Base-by-base conservation (phyloP, 371 early-diverging fungal genomes). In the Mortierella sp. region DNA sequence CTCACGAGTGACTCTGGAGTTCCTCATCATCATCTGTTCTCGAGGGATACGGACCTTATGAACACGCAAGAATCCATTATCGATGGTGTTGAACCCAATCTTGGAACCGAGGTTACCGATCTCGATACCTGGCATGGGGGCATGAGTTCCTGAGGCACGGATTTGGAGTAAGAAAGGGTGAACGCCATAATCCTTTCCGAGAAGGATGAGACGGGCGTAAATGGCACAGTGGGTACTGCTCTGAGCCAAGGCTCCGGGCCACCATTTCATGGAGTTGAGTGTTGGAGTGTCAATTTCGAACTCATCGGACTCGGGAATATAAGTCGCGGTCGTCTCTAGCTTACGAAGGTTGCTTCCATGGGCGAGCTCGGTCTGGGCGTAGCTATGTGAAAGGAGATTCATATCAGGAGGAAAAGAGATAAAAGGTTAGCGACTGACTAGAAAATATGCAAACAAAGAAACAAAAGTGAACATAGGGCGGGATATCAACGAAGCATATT, bases 291-390 rank as follows among this genome's bases (percentile, higher is more conserved):
- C 91, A 55, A 96, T 80, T 67, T 93, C 95, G 49, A 92, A 95
- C 82, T 93, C 91, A 62, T 94, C 90, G 3, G 93, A 88, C 65
- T 91, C 92, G 5, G 88, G 86, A 32, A 92, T 83, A 58, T 86
- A 96, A 0, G 95, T 95, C 15, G 95, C 95, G 0, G 94, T 94
- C 19, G 97, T 96, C 79, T 95, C 95, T 43, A 96, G 84, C n/a
- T 93, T 93, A 68, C 91, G 89, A 24, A 96, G 87, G 65, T 96
- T 95, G 42, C 93, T 93, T 14, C 93, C 94, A 50, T 87, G 87
- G n/a, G 83, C 87, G 26, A 87, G 53, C 60, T 90, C 90, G 0
- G 90, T 90, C 76, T 89, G 87, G 21, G 88, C 89, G 28, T 88
- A 90, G 75, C 73, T 72, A 39, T 55, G 31, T 24, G 43, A 50